Percentiles rank a stretch among this genome's conserved stretches.
These are phyloP conservation scores for Seiridium cupressi DNA, from an alignment of 2,329 filamentous ascomycete species.

Conservation along the genomic window DNA sequence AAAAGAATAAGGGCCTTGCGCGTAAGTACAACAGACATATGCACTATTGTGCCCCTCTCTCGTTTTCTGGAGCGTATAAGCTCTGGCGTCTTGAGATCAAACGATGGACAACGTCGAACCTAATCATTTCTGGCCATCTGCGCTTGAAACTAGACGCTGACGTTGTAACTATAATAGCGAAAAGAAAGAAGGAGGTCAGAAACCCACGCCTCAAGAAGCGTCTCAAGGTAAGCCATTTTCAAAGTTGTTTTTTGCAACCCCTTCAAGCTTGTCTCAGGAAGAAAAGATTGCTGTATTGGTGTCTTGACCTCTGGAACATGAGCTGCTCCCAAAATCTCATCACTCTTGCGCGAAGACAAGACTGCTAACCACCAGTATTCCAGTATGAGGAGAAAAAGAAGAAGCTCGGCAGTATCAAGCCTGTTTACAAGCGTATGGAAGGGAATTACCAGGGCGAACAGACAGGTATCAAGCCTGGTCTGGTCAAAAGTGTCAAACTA, in stretches of 20 bases:
- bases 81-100: no score
- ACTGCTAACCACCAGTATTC: background rate
- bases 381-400: conserved; percentile 91
- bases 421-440: conserved; percentile 66
- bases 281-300: no score
- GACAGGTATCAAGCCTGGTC: conserved; percentile 90
- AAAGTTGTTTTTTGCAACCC: background rate
- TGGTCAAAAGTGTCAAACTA: conserved; percentile 93
- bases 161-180: background rate
- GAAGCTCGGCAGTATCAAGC: conserved; percentile 86
- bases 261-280: background rate
- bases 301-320: background rate
- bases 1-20: conserved; percentile 4
- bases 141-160: background rate
- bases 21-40: background rate
- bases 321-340: background rate
- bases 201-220: conserved; percentile 2
- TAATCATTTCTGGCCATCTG: no score
- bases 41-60: background rate
- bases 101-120: no score
- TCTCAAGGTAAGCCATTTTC: background rate
- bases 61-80: no score
- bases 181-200: conserved; percentile 3
- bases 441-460: conserved; percentile 85
- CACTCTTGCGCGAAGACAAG: background rate